Base-by-base conservation (phyloP, 495 filamentous ascomycete species). In the Talaromyces stipitatus region DNA sequence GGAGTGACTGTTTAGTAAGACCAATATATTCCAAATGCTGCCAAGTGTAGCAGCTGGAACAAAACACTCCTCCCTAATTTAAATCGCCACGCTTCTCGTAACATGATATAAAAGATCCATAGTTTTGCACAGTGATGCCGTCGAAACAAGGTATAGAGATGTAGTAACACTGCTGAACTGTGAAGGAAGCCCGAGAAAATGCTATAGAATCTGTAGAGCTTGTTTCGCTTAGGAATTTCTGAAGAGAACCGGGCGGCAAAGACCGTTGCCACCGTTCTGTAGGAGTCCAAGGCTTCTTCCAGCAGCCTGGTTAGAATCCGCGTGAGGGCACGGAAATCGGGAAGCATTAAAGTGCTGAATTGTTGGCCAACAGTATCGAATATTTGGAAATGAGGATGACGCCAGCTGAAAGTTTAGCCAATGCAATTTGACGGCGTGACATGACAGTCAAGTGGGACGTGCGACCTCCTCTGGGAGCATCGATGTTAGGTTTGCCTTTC, bases 171-270 rank as follows among this genome's bases (percentile, higher is more conserved):
- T 56, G 45, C 32, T 23, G 26, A 18, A 28, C 30, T 9, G 22
- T 41, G 27, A 59, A 33, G 16, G 61, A 63, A 28, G 58, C 61
- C 43, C 58, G 54, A 12, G 58, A 28, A 52, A 63, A 60, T 51
- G 61, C 55, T n/a, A 60, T 50, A 1, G 51, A 23, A 51, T 63
- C 61, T 55, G 50, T 54, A 16, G 58, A 43, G 4, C 14, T 11
- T 18, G 14, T 3, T 14, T 18, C 16, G 3, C 16, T 4, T 4
- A 41, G 36, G 14, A 41, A 4, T 4, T 4, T 4, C 4, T 41
- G 12, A 41, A 41, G 11, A 3, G 14, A n/a, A 3, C 14, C 36
- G 3, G 36, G 45, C 2, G 58, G 61, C 4, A 60, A 1, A 30
- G 45, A 24, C 3, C 16, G 14, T 27, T 32, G 14, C 61, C 58